phyloP scores from a whole-genome alignment of 495 filamentous ascomycete species.

The Penicillium canariense region DNA sequence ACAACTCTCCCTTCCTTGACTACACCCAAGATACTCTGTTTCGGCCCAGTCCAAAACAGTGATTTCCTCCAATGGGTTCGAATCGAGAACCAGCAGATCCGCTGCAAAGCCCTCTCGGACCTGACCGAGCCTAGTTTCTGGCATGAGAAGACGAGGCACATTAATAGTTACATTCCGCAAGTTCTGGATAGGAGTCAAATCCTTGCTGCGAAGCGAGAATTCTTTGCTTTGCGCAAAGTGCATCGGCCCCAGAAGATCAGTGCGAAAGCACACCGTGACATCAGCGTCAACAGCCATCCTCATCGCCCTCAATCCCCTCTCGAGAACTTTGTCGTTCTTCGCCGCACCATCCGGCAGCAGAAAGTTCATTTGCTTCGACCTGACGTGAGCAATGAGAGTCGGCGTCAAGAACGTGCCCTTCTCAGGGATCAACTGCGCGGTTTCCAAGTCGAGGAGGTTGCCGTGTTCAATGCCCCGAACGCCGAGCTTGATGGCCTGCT shows the following conservation, averaged over 20 bases:
- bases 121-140: slow-evolving; percentile 42
- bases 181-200: slow-evolving; percentile 40
- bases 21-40: slow-evolving; percentile 40
- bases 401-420: slow-evolving; percentile 48
- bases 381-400: slow-evolving; percentile 51
- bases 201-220: slow-evolving; percentile 44
- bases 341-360: slow-evolving; percentile 34
- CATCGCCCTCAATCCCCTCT: slow-evolving; percentile 42
- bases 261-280: slow-evolving; percentile 53
- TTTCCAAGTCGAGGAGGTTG: slow-evolving; percentile 50
- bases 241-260: slow-evolving; percentile 52
- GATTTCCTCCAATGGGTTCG: slow-evolving; percentile 52
- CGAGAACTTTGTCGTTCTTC: slow-evolving; percentile 50
- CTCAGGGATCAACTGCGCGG: slow-evolving; percentile 46
- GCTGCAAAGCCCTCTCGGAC: slow-evolving; percentile 39
- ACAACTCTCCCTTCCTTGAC: slow-evolving; percentile 49
- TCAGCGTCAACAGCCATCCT: slow-evolving; percentile 47
- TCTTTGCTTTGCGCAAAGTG: slow-evolving; percentile 47
- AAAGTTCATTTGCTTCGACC: slow-evolving; percentile 40
- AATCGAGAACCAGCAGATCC: slow-evolving; percentile 41
- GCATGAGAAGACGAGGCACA: slow-evolving; percentile 42
- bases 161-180: slow-evolving; percentile 52
- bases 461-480: slow-evolving; percentile 56
- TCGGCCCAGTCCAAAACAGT: slow-evolving; percentile 45
- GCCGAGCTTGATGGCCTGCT: slow-evolving; percentile 52